These are phyloP conservation scores for Suillus clintonianus DNA, from an alignment of 768 basidiomycete genomes.

Conservation along the genomic window DNA sequence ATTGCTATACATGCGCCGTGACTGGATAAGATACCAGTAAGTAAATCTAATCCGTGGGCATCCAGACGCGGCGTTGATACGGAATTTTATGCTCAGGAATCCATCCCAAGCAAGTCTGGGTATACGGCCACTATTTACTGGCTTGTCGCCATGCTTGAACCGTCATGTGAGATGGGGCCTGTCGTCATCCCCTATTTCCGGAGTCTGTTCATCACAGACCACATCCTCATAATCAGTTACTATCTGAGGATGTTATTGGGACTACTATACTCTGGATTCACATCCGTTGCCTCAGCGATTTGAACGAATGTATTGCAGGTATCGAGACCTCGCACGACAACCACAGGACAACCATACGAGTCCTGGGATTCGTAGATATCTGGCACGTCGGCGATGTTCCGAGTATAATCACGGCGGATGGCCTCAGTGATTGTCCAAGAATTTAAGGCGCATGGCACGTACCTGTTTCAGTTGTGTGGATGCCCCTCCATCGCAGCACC, in stretches of 20 bases:
- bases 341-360: neutral
- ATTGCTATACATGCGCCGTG: neutral
- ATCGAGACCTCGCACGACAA: neutral
- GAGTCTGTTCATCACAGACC: neutral
- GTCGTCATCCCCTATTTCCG: neutral
- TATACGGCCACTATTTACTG: neutral
- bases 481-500: neutral
- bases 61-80: neutral
- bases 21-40: neutral
- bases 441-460: neutral
- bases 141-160: neutral
- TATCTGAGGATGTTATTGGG: neutral
- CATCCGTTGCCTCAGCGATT: neutral
- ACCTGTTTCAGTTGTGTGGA: neutral
- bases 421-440: neutral
- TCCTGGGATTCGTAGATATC: neutral
- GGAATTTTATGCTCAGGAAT: neutral
- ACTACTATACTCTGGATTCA: neutral
- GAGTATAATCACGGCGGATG: neutral
- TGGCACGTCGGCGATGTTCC: neutral
- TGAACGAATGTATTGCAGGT: neutral
- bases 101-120: neutral
- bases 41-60: neutral
- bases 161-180: neutral
- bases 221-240: neutral